Evolutionary conservation across 2,329 filamentous ascomycete species (phyloP).

Genomic region (Ophiostoma sp.): DNA sequence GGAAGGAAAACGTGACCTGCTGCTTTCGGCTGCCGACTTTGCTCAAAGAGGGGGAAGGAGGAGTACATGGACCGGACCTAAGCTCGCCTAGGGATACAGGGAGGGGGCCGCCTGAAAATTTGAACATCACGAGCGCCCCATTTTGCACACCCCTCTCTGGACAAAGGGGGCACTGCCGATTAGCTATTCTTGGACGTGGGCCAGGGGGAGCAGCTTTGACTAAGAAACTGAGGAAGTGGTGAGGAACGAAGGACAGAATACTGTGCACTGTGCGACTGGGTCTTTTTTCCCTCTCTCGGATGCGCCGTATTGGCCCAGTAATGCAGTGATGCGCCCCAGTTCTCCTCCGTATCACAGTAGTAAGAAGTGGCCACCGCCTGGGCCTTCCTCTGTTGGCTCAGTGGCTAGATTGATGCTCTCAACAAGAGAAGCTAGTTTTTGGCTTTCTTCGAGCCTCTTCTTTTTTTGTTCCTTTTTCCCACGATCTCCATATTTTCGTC

Average conservation of each 20-base stretch:
- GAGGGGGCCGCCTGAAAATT: slow-evolving; percentile 18
- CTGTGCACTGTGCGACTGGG: slow-evolving; percentile 14
- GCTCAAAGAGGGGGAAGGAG: background rate
- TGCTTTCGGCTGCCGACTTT: background rate
- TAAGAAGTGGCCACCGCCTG: background rate
- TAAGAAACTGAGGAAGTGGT: background rate
- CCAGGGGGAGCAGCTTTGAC: background rate
- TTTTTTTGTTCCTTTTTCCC: background rate
- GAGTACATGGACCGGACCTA: background rate
- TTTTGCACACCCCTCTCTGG: background rate
- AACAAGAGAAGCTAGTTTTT: background rate
- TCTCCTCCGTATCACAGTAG: no score
- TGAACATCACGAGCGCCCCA: slow-evolving; percentile 16
- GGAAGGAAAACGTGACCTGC: slow-evolving; percentile 15
- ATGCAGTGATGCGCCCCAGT: background rate
- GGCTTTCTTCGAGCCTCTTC: background rate
- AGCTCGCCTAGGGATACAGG: slow-evolving; percentile 14
- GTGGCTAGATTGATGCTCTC: background rate
- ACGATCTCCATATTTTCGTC: background rate
- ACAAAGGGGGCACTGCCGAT: slow-evolving; percentile 7
- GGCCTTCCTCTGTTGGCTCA: background rate
- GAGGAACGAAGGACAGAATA: background rate
- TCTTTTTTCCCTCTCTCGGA: background rate
- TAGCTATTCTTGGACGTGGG: slow-evolving; percentile 6
- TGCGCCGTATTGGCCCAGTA: slow-evolving; percentile 1